phyloP scores from a whole-genome alignment of 768 basidiomycete genomes.

The Boletus insuetus region DNA sequence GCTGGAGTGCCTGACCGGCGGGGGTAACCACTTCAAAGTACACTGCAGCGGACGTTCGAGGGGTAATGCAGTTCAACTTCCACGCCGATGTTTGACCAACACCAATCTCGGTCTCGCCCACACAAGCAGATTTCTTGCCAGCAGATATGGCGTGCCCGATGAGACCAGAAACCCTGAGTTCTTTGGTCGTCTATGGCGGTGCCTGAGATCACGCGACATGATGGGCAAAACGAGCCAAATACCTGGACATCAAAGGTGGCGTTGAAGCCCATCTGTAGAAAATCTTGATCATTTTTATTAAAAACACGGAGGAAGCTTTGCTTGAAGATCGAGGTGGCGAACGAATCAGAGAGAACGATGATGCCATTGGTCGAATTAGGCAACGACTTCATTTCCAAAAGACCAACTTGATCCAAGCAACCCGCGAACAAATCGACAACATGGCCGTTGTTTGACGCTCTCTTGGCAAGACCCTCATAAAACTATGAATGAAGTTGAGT shows the following conservation, averaged over 20 bases:
- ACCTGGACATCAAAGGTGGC: conserved; percentile 98
- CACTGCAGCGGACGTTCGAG: conserved; percentile 83
- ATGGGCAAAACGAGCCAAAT: neutral
- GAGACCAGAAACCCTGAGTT: conserved; percentile 95
- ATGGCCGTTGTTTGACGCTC: conserved; percentile 92
- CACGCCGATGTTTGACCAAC: conserved; percentile 98
- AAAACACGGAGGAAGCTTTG: conserved; percentile 94
- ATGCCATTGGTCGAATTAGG: conserved; percentile 96
- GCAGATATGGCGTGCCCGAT: conserved; percentile 98
- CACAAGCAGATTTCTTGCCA: conserved; percentile 93
- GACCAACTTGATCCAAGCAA: conserved; percentile 95
- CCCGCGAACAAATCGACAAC: conserved; percentile 95
- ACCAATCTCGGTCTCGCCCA: conserved; percentile 98
- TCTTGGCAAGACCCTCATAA: conserved; percentile 91
- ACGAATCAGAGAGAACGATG: conserved; percentile 95
- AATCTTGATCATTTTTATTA: conserved; percentile 88
- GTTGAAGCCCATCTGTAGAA: conserved; percentile 97
- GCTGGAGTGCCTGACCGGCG: conserved; percentile 88
- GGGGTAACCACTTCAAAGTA: conserved; percentile 99
- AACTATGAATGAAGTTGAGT: conserved; percentile 53
- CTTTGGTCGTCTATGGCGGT: conserved; percentile 83
- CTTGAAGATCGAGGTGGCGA: conserved; percentile 98
- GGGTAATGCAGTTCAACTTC: conserved; percentile 91
- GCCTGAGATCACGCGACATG: neutral
- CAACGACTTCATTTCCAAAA: conserved; percentile 95